These are phyloP conservation scores for Cytospora chrysosperma DNA, from an alignment of 2,329 filamentous ascomycete genomes.

Conservation along the genomic window DNA sequence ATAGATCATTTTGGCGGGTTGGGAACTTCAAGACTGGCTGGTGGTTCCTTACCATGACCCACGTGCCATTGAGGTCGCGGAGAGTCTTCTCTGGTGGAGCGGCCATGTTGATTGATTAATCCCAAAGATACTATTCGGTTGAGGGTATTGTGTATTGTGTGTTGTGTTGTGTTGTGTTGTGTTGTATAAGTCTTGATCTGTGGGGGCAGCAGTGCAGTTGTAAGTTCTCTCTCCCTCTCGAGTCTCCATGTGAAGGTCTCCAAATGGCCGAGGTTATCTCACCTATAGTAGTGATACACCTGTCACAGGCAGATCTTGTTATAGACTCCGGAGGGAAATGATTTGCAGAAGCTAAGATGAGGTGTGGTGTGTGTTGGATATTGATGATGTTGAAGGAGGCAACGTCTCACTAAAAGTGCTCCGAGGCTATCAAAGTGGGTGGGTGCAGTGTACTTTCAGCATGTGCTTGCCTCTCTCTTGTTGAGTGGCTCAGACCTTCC, in stretches of 20 bases:
- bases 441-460: too few relatives aligned
- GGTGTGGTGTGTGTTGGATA: not conserved
- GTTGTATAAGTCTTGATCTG: conserved; percentile 5
- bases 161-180: too few relatives aligned
- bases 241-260: not conserved
- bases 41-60: conserved; percentile 59
- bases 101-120: conserved; percentile 56
- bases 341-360: not conserved
- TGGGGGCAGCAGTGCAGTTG: not conserved
- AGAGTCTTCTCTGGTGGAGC: conserved; percentile 66
- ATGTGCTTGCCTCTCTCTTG: too few relatives aligned
- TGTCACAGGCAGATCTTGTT: not conserved
- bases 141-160: conserved; percentile 2
- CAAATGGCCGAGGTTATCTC: not conserved
- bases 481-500: too few relatives aligned
- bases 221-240: not conserved
- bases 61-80: conserved; percentile 67
- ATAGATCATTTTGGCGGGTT: not conserved
- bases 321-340: not conserved
- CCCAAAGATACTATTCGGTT: not conserved
- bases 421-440: conserved; percentile 5
- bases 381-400: not conserved
- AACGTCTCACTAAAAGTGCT: not conserved
- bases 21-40: not conserved
- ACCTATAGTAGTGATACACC: not conserved